Conservation (phyloP, 768 basidiomycete species). For the Glaciozyma antarctica region DNA sequence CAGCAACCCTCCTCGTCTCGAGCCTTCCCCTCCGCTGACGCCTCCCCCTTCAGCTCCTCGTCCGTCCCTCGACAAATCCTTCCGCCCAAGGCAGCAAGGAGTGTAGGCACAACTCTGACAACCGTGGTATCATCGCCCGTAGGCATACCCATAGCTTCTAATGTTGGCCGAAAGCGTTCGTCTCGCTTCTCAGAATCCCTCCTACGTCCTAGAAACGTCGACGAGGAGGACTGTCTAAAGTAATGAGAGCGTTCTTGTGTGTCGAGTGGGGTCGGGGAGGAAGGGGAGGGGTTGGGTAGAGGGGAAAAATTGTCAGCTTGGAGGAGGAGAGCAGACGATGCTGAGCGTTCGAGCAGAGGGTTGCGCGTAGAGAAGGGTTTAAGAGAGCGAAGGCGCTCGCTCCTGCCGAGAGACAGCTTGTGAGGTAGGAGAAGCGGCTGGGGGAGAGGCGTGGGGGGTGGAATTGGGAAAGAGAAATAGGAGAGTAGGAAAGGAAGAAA, state of each 20-base stretch:
- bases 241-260: neutral
- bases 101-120: constrained; percentile 4
- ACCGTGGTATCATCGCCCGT: neutral
- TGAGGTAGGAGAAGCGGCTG: too few relatives aligned
- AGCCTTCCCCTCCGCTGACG: neutral
- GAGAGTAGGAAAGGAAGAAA: too few relatives aligned
- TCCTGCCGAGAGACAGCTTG: too few relatives aligned
- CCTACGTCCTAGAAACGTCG: neutral
- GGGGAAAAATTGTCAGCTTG: neutral
- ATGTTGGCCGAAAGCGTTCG: neutral
- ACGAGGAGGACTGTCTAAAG: constrained; percentile 17
- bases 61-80: neutral
- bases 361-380: neutral
- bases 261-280: neutral
- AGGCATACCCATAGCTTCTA: constrained; percentile 4
- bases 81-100: neutral
- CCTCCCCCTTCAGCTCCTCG: neutral
- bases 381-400: too few relatives aligned
- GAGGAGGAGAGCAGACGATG: neutral
- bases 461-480: too few relatives aligned
- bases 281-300: neutral
- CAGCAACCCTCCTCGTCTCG: too few relatives aligned
- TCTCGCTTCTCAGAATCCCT: constrained; percentile 18
- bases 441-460: too few relatives aligned
- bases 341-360: neutral